Conservation (phyloP, 805 yeast genomes). For the Lachancea nothofagi region DNA sequence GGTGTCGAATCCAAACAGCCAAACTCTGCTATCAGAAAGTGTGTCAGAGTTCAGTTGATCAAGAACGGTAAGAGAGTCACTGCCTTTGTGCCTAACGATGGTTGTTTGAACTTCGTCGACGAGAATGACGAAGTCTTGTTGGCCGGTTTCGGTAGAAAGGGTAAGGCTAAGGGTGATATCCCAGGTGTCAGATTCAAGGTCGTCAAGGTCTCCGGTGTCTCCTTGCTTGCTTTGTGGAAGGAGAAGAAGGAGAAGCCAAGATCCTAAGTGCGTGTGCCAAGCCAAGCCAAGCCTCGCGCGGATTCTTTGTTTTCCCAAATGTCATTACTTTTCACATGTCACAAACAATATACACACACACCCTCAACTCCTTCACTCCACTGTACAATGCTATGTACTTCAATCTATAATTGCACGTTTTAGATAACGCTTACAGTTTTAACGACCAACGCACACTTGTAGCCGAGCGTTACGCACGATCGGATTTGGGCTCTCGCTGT, state of each 20-base stretch:
- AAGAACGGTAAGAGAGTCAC: conserved; percentile 99
- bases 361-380: background rate
- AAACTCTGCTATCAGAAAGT: conserved; percentile 99
- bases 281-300: background rate
- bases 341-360: background rate
- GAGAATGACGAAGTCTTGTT: conserved; percentile 99
- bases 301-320: conserved; percentile 1
- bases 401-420: conserved; percentile 11
- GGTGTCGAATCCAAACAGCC: conserved; percentile 99
- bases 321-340: conserved; percentile 5
- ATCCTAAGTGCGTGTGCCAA: conserved; percentile 50
- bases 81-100: conserved; percentile 99
- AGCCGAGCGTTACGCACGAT: too few species aligned
- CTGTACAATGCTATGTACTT: conserved; percentile 9
- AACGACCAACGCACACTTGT: too few species aligned
- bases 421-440: conserved; percentile 4
- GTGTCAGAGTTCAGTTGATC: conserved; percentile 99
- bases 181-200: conserved; percentile 99
- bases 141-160: conserved; percentile 99
- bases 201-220: conserved; percentile 99
- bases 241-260: conserved; percentile 99
- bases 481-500: too few species aligned
- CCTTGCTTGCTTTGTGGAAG: conserved; percentile 99
- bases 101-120: conserved; percentile 99
- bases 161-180: conserved; percentile 99